Evolutionary conservation across 331 rosid species (phyloP), one percentile per base, ranked within the genome.

Genomic region (Malus hybrid): DNA sequence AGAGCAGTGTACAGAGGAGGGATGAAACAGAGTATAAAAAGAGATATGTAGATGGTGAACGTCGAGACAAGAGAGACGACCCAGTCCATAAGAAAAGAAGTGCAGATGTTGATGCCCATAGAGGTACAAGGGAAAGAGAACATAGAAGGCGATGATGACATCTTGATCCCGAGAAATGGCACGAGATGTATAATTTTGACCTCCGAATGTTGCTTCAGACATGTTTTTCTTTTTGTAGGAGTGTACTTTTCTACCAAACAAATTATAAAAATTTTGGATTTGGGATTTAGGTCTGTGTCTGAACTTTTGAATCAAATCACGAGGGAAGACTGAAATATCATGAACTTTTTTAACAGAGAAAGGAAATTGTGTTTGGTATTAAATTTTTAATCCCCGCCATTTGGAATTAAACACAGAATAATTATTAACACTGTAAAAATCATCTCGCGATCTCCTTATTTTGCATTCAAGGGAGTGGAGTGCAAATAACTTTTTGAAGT

Each of bases 111-210:
- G 88, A 80, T 36, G 84, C 73, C 72, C 46, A 73, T 71, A 77
- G 61, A 73, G 83, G 61, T 18, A 64, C 30, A 65, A 83, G 80
- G 87, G 88, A 88, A 65, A 84, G 78, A 62, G 86, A 81, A 53
- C 82, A 73, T 19, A 83, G 79, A 73, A 85, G 90, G 76, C 78
- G 79, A 77, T 48, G 72, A 75, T 44, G 79, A 20, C 29, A 85
- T 75, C 61, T 74, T 53, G 86, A 62, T 69, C 71, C 56, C 4
- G 57, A 63, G 12, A 74, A 82, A 76, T 83, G 81, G 77, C 80
- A 44, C 50, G 15, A 44, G 50, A 58, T 68, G 29, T 66, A 57
- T 14, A 68, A 57, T 29, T 55, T 46, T 66, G 14, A 60, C 63
- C 13, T 14, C 58, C 13, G 42, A 44, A 61, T 46, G 36, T 61